These are phyloP conservation scores for Metschnikowia peoriensis DNA, from an alignment of 805 yeast genomes.

Conservation along the genomic window DNA sequence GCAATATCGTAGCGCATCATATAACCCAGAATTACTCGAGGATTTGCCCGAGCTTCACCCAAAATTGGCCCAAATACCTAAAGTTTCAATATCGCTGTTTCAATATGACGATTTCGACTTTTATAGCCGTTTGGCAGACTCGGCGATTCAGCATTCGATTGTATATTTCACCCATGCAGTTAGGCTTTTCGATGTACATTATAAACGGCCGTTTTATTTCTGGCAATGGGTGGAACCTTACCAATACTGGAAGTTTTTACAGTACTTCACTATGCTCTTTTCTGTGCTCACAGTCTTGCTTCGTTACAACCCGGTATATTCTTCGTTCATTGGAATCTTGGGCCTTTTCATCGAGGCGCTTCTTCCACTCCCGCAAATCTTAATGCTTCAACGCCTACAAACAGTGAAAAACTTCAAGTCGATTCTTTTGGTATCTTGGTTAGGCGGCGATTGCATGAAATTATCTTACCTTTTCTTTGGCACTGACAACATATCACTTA, in stretches of 20 bases:
- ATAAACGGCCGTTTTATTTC: conserved; percentile 60
- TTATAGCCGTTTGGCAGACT: conserved; percentile 6
- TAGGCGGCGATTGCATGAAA: conserved; percentile 83
- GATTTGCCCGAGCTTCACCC: conserved; percentile 28
- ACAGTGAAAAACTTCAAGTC: conserved; percentile 78
- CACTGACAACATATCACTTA: conserved; percentile 60
- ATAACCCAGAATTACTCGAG: conserved; percentile 32
- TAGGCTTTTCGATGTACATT: conserved; percentile 68
- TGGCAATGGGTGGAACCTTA: conserved; percentile 82
- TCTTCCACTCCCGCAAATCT: conserved; percentile 74
- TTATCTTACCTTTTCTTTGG: conserved; percentile 74
- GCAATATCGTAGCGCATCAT: conserved; percentile 45
- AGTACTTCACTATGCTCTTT: conserved; percentile 42
- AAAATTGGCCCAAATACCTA: conserved; percentile 22
- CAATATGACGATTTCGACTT: conserved; percentile 12
- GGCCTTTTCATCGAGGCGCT: conserved; percentile 73
- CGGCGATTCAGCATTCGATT: conserved; percentile 10
- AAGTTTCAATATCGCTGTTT: conserved; percentile 7
- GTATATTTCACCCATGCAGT: conserved; percentile 32
- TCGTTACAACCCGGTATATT: conserved; percentile 35
- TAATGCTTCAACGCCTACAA: conserved; percentile 62
- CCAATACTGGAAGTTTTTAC: conserved; percentile 55
- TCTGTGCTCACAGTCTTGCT: conserved; percentile 42
- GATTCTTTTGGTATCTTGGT: conserved; percentile 76
- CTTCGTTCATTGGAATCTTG: conserved; percentile 53